Evolutionary conservation across 75 land plant species (phyloP), one percentile per base, ranked within the genome.

Genomic region (Ceratopteris richardii): DNA sequence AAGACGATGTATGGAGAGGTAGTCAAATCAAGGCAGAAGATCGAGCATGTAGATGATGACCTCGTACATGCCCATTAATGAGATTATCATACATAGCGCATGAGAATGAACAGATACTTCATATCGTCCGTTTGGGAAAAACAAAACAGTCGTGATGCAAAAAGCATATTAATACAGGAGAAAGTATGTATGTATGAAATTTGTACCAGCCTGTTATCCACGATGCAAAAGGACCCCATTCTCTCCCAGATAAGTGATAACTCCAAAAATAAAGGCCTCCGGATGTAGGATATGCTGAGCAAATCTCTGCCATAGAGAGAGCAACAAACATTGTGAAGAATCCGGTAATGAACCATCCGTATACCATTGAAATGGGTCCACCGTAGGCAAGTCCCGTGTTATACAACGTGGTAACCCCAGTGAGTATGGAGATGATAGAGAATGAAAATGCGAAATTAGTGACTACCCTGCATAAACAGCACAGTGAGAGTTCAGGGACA

Each of bases 181-280:
- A n/a, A n/a, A n/a, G n/a, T n/a, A n/a, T n/a, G n/a, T n/a, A n/a
- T n/a, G n/a, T n/a, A n/a, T n/a, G n/a, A n/a, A n/a, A n/a, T n/a
- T n/a, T n/a, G n/a, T 84, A 90, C 96, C 96, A 90, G 58, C 96
- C 96, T 60, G 96, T 90, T 20, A 88, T 62, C 96, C 96, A 90
- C 2, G 94, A 73, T 17, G 94, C 92, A 65, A 88, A 88, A 26
- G 96, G 94, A 4, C 83, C 96, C 96, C 96, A 90, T 14, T 58
- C 31, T 0, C 61, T 68, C 29, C 96, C 96, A 19, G 88, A 75
- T 40, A 90, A 78, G 69, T 64, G 82, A 12, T 78, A 82, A 60
- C 96, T 90, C 96, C 96, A 90, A 57, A 77, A 90, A 61, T 90
- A 90, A 12, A 90, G 85, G 19, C 96, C 96, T 16, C 96, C 96